Conservation (phyloP, 2,329 filamentous ascomycete genomes). For the Fusarium foetens region DNA sequence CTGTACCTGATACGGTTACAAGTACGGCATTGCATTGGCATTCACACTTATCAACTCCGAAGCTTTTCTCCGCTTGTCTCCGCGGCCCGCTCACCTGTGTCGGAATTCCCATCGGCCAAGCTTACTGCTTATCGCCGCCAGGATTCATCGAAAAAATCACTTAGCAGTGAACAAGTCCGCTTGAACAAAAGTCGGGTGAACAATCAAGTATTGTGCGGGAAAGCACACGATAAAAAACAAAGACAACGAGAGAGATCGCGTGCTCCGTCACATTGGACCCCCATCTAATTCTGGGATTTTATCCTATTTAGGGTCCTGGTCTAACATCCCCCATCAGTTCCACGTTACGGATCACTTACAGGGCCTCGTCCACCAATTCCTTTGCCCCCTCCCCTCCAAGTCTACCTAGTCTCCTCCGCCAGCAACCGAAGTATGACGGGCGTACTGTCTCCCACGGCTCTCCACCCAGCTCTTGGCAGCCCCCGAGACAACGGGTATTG, state of each 20-base stretch:
- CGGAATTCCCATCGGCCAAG: conserved; percentile 35
- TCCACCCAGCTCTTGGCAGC: conserved; percentile 62
- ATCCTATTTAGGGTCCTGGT: conserved; percentile 17
- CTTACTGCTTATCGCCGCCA: conserved; percentile 21
- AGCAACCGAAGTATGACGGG: conserved; percentile 43
- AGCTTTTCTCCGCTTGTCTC: conserved; percentile 41
- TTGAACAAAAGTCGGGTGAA: not conserved
- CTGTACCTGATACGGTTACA: conserved; percentile 26
- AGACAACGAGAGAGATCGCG: conserved; percentile 33
- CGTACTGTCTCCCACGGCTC: conserved; percentile 56
- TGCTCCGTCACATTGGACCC: conserved; percentile 23
- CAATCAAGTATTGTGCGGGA: conserved; percentile 8
- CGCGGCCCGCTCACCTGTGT: conserved; percentile 11
- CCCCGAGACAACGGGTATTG: conserved; percentile 34
- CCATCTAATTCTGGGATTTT: conserved; percentile 18
- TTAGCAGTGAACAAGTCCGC: not conserved
- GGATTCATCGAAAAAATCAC: not conserved
- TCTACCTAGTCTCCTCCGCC: conserved; percentile 30
- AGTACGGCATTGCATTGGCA: conserved; percentile 28
- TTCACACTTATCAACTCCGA: conserved; percentile 31
- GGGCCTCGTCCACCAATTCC: conserved; percentile 24
- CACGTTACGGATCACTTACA: conserved; percentile 1
- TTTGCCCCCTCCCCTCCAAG: conserved; percentile 18
- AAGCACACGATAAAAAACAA: conserved; percentile 28
- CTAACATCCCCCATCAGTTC: conserved; percentile 7